phyloP scores from a whole-genome alignment of 495 filamentous ascomycete species.

The Penicillium canescens region DNA sequence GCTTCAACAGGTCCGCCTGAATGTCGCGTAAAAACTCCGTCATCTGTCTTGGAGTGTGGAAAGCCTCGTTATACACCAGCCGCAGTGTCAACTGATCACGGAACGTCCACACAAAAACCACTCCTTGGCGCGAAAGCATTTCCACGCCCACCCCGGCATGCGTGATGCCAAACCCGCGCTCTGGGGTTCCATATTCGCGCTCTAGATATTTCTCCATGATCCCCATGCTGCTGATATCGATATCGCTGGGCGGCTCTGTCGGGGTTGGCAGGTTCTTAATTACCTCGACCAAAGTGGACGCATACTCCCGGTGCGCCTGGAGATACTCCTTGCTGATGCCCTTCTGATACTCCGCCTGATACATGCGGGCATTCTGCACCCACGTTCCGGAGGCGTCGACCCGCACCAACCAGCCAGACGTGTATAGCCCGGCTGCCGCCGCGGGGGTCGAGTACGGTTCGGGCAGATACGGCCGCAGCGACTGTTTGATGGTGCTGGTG shows the following conservation, averaged over 20 bases:
- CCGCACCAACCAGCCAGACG: slow-evolving; percentile 24
- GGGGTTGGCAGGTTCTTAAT: slow-evolving; percentile 9
- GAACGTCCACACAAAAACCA: slow-evolving; percentile 29
- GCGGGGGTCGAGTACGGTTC: slow-evolving; percentile 23
- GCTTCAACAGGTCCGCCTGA: slow-evolving; percentile 8
- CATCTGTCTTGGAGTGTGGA: slow-evolving; percentile 19
- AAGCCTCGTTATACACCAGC: slow-evolving; percentile 35
- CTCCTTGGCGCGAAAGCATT: slow-evolving; percentile 19
- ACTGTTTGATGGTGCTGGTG: slow-evolving; percentile 34
- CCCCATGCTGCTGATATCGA: slow-evolving; percentile 32
- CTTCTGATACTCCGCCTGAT: slow-evolving; percentile 26
- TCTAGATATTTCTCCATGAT: slow-evolving; percentile 23
- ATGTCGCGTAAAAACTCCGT: slow-evolving; percentile 12
- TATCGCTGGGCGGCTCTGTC: slow-evolving; percentile 22
- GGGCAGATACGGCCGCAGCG: slow-evolving; percentile 26
- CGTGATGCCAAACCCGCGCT: slow-evolving; percentile 19
- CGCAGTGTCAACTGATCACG: slow-evolving; percentile 23
- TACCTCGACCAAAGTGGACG: slow-evolving; percentile 13
- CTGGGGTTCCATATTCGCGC: slow-evolving; percentile 20
- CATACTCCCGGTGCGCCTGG: slow-evolving; percentile 28
- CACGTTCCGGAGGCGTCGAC: slow-evolving; percentile 21
- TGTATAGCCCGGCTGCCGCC: slow-evolving; percentile 27
- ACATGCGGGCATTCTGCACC: slow-evolving; percentile 26
- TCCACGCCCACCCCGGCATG: slow-evolving; percentile 26
- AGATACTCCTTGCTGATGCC: slow-evolving; percentile 22